Evolutionary conservation across 2,329 filamentous ascomycete genomes (phyloP).

Genomic region (Drechslerella dactyloides): DNA sequence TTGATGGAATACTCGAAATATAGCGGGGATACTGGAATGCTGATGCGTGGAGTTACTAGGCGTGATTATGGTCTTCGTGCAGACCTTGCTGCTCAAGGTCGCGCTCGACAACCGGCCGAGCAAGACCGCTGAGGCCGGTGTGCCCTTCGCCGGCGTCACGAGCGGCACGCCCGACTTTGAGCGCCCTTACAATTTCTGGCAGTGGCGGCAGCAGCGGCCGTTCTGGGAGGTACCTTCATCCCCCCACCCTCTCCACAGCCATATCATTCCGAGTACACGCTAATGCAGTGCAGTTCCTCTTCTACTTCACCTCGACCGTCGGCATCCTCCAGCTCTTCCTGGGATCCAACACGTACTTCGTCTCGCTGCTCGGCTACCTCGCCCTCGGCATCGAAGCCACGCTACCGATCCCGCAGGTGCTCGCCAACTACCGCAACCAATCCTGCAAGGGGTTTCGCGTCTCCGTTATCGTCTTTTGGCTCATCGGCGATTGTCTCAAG

Average conservation of each 20-base stretch:
- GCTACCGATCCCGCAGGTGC: slow-evolving; percentile 79
- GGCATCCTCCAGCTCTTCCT: slow-evolving; percentile 72
- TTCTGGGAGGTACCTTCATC: slow-evolving; percentile 66
- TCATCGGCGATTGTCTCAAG: slow-evolving; percentile 82
- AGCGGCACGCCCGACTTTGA: slow-evolving; percentile 17
- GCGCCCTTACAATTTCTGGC: slow-evolving; percentile 52
- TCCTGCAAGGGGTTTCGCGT: slow-evolving; percentile 80
- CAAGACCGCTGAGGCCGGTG: slow-evolving; percentile 60
- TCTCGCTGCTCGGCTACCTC: slow-evolving; percentile 72
- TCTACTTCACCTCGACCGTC: slow-evolving; percentile 70
- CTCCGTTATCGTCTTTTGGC: slow-evolving; percentile 77
- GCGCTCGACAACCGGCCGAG: slow-evolving; percentile 71
- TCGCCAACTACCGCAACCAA: slow-evolving; percentile 70
- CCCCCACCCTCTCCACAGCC: not conserved
- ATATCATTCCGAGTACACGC: not conserved
- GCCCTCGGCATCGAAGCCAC: slow-evolving; percentile 79
- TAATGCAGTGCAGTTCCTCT: slow-evolving; percentile 62
- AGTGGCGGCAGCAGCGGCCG: slow-evolving; percentile 52
- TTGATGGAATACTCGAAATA: slow-evolving; percentile 1
- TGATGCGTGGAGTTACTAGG: too few relatives aligned
- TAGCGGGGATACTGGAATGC: too few relatives aligned
- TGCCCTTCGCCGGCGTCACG: slow-evolving; percentile 25
- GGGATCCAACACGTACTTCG: slow-evolving; percentile 68
- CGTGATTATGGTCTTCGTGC: slow-evolving; percentile 70
- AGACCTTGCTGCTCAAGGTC: slow-evolving; percentile 70